These are phyloP conservation scores for Pezicula rhizophila DNA, from an alignment of 2,329 filamentous ascomycete genomes.

Conservation along the genomic window DNA sequence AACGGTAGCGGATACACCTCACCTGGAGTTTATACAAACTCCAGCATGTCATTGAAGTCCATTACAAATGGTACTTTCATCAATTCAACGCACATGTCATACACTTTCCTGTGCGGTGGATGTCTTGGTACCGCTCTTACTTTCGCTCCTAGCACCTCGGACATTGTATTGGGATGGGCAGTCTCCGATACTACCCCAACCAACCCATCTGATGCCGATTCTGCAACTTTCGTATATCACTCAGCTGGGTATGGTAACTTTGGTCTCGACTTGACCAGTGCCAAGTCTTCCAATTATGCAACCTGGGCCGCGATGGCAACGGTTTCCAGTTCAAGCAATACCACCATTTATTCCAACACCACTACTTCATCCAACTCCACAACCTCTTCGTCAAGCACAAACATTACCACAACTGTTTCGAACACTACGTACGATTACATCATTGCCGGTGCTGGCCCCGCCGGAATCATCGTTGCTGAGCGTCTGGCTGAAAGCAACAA, in stretches of 20 bases:
- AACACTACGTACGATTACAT: constrained; percentile 52
- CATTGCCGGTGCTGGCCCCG: constrained; percentile 56
- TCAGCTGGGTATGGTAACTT: constrained; percentile 14
- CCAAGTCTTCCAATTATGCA: constrained; percentile 9
- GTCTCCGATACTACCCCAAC: constrained; percentile 6
- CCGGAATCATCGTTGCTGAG: constrained; percentile 49
- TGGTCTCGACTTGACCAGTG: constrained; percentile 8
- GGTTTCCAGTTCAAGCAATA: neutral
- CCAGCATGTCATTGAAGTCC: constrained; percentile 33
- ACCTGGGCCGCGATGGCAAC: constrained; percentile 13
- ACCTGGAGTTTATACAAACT: constrained; percentile 37
- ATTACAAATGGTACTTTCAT: constrained; percentile 46
- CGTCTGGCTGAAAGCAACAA: constrained; percentile 41
- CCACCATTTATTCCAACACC: neutral
- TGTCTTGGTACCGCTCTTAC: constrained; percentile 21
- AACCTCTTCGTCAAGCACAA: constrained; percentile 5
- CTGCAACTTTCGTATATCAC: constrained; percentile 12
- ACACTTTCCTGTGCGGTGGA: constrained; percentile 46
- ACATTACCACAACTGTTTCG: constrained; percentile 13
- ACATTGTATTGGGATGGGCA: constrained; percentile 19
- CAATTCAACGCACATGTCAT: constrained; percentile 46
- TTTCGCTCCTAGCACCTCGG: constrained; percentile 15
- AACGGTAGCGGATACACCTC: constrained; percentile 36
- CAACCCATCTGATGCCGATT: constrained; percentile 9
- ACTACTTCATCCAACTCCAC: constrained; percentile 7